phyloP scores from a whole-genome alignment of 495 filamentous ascomycete genomes.

The Penicillium cataractarum region DNA sequence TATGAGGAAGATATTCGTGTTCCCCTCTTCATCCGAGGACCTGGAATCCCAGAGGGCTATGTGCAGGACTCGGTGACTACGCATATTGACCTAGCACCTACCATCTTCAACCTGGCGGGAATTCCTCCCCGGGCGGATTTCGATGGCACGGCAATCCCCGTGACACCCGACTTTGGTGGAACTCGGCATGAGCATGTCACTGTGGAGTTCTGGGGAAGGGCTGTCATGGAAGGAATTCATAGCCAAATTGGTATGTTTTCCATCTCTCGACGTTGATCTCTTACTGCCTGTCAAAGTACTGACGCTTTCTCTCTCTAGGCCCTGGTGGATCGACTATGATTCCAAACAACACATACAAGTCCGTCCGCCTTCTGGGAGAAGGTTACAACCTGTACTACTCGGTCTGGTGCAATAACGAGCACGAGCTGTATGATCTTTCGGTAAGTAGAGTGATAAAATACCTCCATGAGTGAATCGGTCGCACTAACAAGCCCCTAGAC shows the following conservation, averaged over 20 bases:
- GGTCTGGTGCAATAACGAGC: constrained; percentile 68
- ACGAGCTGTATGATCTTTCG: constrained; percentile 65
- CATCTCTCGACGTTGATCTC: background rate
- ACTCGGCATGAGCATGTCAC: constrained; percentile 66
- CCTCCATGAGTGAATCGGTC: background rate
- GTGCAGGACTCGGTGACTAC: constrained; percentile 62
- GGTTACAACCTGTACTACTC: constrained; percentile 64
- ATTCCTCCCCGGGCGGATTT: constrained; percentile 55
- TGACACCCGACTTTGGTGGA: constrained; percentile 36
- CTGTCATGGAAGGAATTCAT: constrained; percentile 52
- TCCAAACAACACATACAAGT: constrained; percentile 67
- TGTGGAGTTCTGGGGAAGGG: constrained; percentile 66
- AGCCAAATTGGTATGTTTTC: constrained; percentile 31
- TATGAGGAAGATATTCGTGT: constrained; percentile 78
- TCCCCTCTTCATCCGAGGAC: constrained; percentile 64
- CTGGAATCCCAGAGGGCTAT: constrained; percentile 50
- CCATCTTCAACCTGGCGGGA: constrained; percentile 57
- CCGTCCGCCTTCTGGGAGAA: constrained; percentile 56
- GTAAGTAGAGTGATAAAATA: constrained; percentile 30
- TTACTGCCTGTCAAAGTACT: background rate
- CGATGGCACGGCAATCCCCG: constrained; percentile 61
- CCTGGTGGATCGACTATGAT: constrained; percentile 22
- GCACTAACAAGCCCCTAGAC: constrained; percentile 36
- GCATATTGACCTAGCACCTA: constrained; percentile 72
- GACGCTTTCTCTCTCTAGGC: constrained; percentile 20